Base-by-base conservation (phyloP, 1,139 yeast species). In the Diutina pseudorugosa region DNA sequence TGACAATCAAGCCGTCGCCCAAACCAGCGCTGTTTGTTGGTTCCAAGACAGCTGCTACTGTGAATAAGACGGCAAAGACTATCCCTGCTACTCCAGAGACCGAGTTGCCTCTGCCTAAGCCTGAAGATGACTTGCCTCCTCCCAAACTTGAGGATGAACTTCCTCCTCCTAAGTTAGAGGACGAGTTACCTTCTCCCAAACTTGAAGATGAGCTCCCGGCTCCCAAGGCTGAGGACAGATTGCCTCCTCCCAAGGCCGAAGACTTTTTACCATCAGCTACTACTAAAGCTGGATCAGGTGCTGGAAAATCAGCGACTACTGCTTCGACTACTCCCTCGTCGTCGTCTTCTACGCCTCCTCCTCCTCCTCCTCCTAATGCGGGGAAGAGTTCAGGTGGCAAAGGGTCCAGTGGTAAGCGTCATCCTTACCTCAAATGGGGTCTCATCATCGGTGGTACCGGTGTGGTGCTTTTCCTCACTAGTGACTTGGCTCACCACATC, bases 401-500 rank as follows among this genome's bases (percentile, higher is more conserved):
- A 40, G 16, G 36, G 8, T 30, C 42, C 2, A 7, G 40, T 25
- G 27, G 45, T 14, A 52, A 40, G 20, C n/a, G 25, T 20, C 52
- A 33, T 18, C 27, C 23, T 9, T 57, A 58, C 43, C 67, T 70
- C 57, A 68, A 66, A 52, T 51, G 65, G 18, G 72, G 72, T 8
- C 51, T 63, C 4, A 73, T 63, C 2, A 41, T 71, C 18, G 74
- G 68, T 14, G 62, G 53, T 5, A 52, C 61, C 1, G 67, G 69
- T 0, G 61, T 66, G 0, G 57, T 65, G 0, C 59, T 72, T 14
- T 73, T 68, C 56, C 56, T 59, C 52, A 68, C 76, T 42, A 70
- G 69, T 55, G 75, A 73, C 50, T 59, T 59, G 1, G 60, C 66
- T 51, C 64, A 63, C 52, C 76, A 72, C 55, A 49, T 63, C 1